These are phyloP conservation scores for Ascochyta clinopodiicola DNA, from an alignment of 2,329 filamentous ascomycete genomes.

Conservation along the genomic window DNA sequence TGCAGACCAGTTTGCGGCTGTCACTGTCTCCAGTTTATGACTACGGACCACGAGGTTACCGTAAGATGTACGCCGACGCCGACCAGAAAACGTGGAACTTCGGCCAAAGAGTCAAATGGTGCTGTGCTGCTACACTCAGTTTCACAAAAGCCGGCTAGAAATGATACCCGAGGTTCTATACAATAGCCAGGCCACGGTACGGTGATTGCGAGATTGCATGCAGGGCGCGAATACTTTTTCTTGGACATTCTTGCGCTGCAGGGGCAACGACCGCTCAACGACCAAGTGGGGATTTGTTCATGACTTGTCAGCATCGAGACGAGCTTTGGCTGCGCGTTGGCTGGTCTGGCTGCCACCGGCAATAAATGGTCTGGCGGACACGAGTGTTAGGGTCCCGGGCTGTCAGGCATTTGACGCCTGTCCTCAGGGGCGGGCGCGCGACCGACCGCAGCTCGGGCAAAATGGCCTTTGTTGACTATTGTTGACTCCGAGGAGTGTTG, in stretches of 20 bases:
- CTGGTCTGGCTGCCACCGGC: background rate
- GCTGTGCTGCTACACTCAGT: background rate
- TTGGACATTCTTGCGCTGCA: slow-evolving; percentile 1
- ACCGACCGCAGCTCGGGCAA: background rate
- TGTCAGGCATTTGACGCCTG: slow-evolving; percentile 4
- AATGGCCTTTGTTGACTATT: slow-evolving; percentile 3
- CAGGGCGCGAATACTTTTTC: slow-evolving; percentile 8
- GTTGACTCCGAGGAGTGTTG: slow-evolving; percentile 6
- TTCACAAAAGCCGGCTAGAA: background rate
- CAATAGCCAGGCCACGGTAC: background rate
- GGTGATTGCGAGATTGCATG: slow-evolving; percentile 6
- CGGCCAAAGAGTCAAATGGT: background rate
- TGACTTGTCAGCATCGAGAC: slow-evolving; percentile 1
- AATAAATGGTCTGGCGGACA: slow-evolving; percentile 5
- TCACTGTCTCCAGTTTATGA: background rate
- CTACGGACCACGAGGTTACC: background rate
- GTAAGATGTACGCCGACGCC: background rate
- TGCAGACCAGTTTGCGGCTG: background rate
- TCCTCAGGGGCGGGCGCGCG: background rate
- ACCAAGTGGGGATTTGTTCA: slow-evolving; percentile 8
- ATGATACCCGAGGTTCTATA: slow-evolving; percentile 13
- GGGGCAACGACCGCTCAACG: slow-evolving; percentile 5
- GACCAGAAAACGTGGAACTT: background rate
- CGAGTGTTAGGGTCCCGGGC: slow-evolving; percentile 11
- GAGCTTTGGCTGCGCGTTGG: slow-evolving; percentile 5